phyloP scores from a whole-genome alignment of 495 filamentous ascomycete species.

The Lasiosphaeria ovina region DNA sequence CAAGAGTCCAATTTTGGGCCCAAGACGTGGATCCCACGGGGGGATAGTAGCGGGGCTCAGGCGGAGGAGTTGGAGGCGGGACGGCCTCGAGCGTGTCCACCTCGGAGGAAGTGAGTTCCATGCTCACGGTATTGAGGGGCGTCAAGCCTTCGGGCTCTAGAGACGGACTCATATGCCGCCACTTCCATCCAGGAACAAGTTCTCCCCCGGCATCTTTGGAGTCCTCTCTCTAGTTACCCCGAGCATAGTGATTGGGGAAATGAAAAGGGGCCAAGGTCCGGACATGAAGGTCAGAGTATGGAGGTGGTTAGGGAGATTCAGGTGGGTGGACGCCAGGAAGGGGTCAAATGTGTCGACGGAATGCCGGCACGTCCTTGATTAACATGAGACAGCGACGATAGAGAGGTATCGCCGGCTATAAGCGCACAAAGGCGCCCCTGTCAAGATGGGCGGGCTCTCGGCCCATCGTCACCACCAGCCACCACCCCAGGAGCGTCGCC shows the following conservation, averaged over 20 bases:
- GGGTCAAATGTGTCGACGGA: background rate
- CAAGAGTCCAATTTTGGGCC: too few species aligned
- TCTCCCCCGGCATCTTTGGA: too few species aligned
- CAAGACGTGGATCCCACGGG: too few species aligned
- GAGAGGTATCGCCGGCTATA: background rate
- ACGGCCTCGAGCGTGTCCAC: too few species aligned
- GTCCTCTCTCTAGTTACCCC: too few species aligned
- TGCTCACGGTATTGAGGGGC: too few species aligned
- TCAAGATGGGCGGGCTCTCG: background rate
- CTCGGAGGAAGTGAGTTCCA: too few species aligned
- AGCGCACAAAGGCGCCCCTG: background rate
- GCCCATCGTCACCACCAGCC: background rate
- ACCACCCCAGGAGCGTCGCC: background rate
- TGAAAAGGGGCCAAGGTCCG: background rate
- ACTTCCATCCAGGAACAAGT: too few species aligned
- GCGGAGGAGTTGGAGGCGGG: too few species aligned
- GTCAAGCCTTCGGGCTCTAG: too few species aligned
- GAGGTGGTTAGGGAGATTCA: background rate
- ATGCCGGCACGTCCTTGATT: background rate
- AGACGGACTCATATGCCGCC: too few species aligned
- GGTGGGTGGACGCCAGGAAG: background rate
- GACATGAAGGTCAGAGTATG: background rate
- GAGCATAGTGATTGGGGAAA: background rate
- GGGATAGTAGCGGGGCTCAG: too few species aligned
- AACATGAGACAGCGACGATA: background rate